Percentiles rank a stretch among this genome's conserved stretches.
These are phyloP conservation scores for Saccharomyces cerevisiae DNA, from an alignment of 805 yeast genomes.

Conservation along the genomic window DNA sequence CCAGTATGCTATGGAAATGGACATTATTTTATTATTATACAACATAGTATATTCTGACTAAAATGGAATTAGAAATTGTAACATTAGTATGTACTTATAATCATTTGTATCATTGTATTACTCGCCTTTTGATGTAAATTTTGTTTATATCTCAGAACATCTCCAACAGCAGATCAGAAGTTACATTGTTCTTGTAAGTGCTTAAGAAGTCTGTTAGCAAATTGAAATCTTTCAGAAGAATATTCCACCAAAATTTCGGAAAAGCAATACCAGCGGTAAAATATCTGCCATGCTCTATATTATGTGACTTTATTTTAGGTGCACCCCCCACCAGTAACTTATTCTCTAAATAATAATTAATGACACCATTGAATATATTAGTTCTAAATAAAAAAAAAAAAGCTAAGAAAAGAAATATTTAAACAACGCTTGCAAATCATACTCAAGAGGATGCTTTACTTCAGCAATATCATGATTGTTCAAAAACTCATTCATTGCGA, in stretches of 20 bases:
- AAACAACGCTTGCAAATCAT: neutral
- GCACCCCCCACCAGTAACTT: neutral
- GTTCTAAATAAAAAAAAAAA: too few species aligned
- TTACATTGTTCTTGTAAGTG: too few species aligned
- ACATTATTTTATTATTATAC: neutral
- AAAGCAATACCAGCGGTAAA: too few species aligned
- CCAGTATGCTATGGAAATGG: slow-evolving; percentile 1
- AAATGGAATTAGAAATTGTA: neutral
- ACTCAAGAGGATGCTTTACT: neutral
- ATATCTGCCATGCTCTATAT: too few species aligned
- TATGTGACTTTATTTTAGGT: neutral
- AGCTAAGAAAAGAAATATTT: neutral
- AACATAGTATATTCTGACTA: neutral
- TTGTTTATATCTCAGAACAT: neutral
- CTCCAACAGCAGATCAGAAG: neutral
- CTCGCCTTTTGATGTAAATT: neutral
- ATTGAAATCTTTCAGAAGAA: neutral
- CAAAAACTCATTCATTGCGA: neutral
- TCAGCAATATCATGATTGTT: neutral
- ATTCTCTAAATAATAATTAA: neutral
- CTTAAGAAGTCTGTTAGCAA: too few species aligned
- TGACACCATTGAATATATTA: neutral
- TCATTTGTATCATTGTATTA: neutral
- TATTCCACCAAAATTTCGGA: neutral
- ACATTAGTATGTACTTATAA: neutral